Evolutionary conservation across 306 rosid genomes (phyloP), one percentile per base, ranked within the genome.

Genomic region (Albizia julibrissin): DNA sequence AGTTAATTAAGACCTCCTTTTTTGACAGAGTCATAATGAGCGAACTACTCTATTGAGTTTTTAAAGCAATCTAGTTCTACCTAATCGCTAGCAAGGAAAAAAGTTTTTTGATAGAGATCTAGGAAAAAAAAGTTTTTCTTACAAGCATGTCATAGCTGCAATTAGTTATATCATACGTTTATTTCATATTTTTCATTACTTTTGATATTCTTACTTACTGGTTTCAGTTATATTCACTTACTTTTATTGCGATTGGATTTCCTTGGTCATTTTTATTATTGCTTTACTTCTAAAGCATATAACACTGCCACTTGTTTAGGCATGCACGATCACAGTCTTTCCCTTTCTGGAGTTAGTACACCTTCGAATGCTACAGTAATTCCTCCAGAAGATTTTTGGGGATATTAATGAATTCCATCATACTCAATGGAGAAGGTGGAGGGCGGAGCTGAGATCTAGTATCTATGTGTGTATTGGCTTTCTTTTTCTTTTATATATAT

Each of bases 321-420:
- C 90, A 85, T 18, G 54, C 76, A 8, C 87, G 89, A 72, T 92
- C 97, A 10, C 87, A 87, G 29, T 94, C 98, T 3, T 94, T 97
- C 84, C 98, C 98, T 78, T 94, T 94, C 87, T 94, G 98, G 85
- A 69, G 71, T 46, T 61, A 81, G 54, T 42, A 15, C 95, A 14
- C 76, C 80, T 59, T 84, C 90, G 52, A 86, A 83, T 86, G 81
- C 87, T 27, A 61, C 81, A 16, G 26, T 81, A 64, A 59, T 80
- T 15, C 65, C 85, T 72, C 27, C 90, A n/a, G n/a, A n/a, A n/a
- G n/a, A n/a, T n/a, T n/a, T n/a, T n/a, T n/a, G n/a, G n/a, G n/a
- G n/a, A n/a, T n/a, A n/a, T n/a, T n/a, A n/a, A n/a, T n/a, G n/a
- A n/a, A n/a, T n/a, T n/a, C n/a, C n/a, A n/a, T n/a, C n/a, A n/a